Percentiles rank a stretch among this genome's conserved stretches.
Conservation (phyloP, 2,329 filamentous ascomycete genomes). For the Sporothrix globosa region DNA sequence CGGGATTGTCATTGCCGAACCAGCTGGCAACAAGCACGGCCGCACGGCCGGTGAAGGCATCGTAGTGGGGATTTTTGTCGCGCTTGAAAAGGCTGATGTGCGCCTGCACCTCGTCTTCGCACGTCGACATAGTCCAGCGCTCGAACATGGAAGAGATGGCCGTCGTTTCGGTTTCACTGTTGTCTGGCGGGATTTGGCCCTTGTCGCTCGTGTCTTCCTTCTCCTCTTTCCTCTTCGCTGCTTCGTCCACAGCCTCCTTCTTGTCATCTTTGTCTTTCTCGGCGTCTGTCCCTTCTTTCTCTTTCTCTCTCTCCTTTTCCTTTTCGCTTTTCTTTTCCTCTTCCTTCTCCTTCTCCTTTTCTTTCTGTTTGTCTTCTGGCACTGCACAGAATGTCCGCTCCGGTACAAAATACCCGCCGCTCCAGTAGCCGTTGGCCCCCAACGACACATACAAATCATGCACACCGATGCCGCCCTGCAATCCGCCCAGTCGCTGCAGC, state of each 20-base stretch:
- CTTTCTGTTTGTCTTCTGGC: conserved; percentile 23
- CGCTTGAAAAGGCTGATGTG: conserved; percentile 70
- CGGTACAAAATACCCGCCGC: conserved; percentile 61
- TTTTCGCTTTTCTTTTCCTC: neutral
- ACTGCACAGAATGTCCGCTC: conserved; percentile 81
- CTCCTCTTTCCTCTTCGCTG: no score
- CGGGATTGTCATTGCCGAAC: conserved; percentile 53
- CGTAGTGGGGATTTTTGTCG: conserved; percentile 65
- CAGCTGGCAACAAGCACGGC: conserved; percentile 61
- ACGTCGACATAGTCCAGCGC: conserved; percentile 64
- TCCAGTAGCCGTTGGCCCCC: conserved; percentile 69
- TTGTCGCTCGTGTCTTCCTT: conserved; percentile 47
- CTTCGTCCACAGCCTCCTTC: no score
- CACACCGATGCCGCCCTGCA: conserved; percentile 68
- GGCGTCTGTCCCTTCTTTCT: neutral
- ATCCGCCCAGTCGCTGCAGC: conserved; percentile 62
- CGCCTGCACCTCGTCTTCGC: conserved; percentile 71
- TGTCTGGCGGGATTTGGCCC: neutral
- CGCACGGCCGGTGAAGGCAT: conserved; percentile 63
- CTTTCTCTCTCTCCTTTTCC: neutral
- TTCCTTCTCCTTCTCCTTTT: conserved; percentile 1
- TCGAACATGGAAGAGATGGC: conserved; percentile 48
- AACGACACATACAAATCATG: conserved; percentile 77
- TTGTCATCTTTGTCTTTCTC: neutral
- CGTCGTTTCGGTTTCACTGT: conserved; percentile 11